A percentile compares a stretch with the other conserved stretches of the same genome.
These are phyloP conservation scores for Anastatica hierochuntica DNA, from an alignment of 345 rosid species.

Conservation along the genomic window DNA sequence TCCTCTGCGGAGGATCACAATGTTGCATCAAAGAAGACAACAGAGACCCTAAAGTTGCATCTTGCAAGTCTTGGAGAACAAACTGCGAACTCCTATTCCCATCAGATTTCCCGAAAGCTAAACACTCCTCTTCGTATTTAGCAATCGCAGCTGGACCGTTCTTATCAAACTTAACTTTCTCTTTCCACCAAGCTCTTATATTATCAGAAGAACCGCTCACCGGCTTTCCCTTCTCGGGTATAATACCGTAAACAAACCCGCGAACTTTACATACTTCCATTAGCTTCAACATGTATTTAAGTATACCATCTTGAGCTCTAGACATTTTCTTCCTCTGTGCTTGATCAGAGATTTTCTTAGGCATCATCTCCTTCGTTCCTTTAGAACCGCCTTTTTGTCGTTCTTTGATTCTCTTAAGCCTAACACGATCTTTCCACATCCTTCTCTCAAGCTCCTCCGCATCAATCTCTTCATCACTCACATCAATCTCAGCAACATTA, in stretches of 20 bases:
- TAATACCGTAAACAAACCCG: too few species aligned
- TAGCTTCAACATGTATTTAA: constrained; percentile 96
- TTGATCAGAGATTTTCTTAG: constrained; percentile 70
- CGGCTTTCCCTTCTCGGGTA: constrained; percentile 94
- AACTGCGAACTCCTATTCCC: constrained; percentile 49
- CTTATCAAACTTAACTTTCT: constrained; percentile 95
- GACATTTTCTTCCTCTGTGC: constrained; percentile 99
- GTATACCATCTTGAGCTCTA: constrained; percentile 97
- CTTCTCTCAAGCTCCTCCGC: constrained; percentile 76
- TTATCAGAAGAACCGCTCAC: constrained; percentile 94
- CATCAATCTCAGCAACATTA: constrained; percentile 84
- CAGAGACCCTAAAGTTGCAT: constrained; percentile 94
- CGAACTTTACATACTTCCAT: constrained; percentile 98
- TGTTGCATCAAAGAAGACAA: constrained; percentile 95
- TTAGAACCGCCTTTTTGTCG: constrained; percentile 52
- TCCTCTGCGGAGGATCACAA: too few species aligned
- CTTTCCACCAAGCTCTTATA: constrained; percentile 99
- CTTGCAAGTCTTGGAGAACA: constrained; percentile 85
- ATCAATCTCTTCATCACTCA: constrained; percentile 95
- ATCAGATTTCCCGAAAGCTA: constrained; percentile 56
- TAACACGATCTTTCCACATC: constrained; percentile 93
- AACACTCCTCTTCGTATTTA: constrained; percentile 81
- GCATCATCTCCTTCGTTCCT: constrained; percentile 47
- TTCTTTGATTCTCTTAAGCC: constrained; percentile 83
- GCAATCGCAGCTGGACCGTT: constrained; percentile 94